Conservation (phyloP, 2,329 filamentous ascomycete species). For the Botrytis fabae region DNA sequence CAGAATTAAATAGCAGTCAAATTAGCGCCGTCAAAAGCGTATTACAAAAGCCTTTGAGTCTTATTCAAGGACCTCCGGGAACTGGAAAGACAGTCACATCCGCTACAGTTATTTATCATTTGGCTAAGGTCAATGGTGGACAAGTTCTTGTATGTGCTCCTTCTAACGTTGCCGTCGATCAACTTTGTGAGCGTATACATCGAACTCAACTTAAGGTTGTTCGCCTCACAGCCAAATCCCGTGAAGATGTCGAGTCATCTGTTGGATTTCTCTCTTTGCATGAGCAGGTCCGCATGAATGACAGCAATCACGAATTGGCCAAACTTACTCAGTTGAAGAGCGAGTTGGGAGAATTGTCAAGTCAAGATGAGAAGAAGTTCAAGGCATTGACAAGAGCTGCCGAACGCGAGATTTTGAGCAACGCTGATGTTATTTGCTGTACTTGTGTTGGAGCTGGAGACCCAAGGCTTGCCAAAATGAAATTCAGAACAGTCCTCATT, state of each 20-base stretch:
- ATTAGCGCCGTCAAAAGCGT: constrained; percentile 96
- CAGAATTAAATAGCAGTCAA: constrained; percentile 93
- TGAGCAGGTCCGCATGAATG: constrained; percentile 96
- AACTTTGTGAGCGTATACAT: constrained; percentile 96
- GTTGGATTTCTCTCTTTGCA: constrained; percentile 94
- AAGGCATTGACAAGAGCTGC: constrained; percentile 92
- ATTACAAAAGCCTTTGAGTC: constrained; percentile 85
- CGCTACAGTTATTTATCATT: constrained; percentile 96
- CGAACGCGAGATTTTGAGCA: constrained; percentile 90
- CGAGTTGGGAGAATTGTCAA: constrained; percentile 87
- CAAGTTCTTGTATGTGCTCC: constrained; percentile 96
- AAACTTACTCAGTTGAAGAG: constrained; percentile 93
- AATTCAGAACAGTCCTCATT: constrained; percentile 96
- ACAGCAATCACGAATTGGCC: constrained; percentile 88
- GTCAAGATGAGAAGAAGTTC: constrained; percentile 97
- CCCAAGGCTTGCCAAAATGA: constrained; percentile 92
- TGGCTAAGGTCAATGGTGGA: constrained; percentile 91
- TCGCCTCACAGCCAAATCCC: constrained; percentile 96
- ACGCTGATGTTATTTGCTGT: constrained; percentile 97
- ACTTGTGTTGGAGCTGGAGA: constrained; percentile 97
- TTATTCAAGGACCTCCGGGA: constrained; percentile 95
- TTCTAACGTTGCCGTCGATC: constrained; percentile 97
- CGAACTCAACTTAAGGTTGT: constrained; percentile 94
- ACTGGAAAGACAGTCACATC: constrained; percentile 99
- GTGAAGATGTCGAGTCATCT: constrained; percentile 97